Conservation (phyloP, 306 rosid genomes). For the Quercus wislizeni region DNA sequence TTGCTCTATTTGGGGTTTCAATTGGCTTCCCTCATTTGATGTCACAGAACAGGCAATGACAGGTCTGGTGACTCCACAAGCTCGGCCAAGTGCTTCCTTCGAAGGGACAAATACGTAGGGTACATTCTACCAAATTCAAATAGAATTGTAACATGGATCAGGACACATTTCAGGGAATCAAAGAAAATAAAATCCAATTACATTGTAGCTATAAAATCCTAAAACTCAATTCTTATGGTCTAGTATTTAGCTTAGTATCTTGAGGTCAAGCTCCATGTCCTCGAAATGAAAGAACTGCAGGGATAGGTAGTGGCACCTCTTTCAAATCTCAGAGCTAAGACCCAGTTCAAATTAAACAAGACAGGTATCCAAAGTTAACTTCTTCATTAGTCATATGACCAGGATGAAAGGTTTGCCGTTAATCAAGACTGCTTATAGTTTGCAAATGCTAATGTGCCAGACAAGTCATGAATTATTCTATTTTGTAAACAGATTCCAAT, state of each 20-base stretch:
- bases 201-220: background rate
- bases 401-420: background rate
- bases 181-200: background rate
- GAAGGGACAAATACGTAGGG: slow-evolving; percentile 87
- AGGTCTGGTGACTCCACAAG: slow-evolving; percentile 90
- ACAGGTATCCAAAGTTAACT: background rate
- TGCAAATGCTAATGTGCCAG: background rate
- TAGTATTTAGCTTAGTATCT: background rate
- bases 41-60: slow-evolving; percentile 92
- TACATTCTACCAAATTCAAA: slow-evolving; percentile 58
- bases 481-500: background rate
- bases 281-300: background rate
- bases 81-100: slow-evolving; percentile 93
- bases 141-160: background rate
- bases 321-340: background rate
- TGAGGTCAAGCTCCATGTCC: background rate
- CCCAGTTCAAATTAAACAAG: background rate
- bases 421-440: background rate
- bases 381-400: background rate
- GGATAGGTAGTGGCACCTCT: background rate
- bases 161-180: background rate
- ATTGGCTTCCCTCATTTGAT: slow-evolving; percentile 86
- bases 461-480: background rate
- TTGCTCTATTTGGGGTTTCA: slow-evolving; percentile 82
- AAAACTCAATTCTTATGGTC: background rate